A percentile compares a stretch with the other conserved stretches of the same genome.
These are phyloP conservation scores for Russula abietina DNA, from an alignment of 768 basidiomycete genomes.

Conservation along the genomic window DNA sequence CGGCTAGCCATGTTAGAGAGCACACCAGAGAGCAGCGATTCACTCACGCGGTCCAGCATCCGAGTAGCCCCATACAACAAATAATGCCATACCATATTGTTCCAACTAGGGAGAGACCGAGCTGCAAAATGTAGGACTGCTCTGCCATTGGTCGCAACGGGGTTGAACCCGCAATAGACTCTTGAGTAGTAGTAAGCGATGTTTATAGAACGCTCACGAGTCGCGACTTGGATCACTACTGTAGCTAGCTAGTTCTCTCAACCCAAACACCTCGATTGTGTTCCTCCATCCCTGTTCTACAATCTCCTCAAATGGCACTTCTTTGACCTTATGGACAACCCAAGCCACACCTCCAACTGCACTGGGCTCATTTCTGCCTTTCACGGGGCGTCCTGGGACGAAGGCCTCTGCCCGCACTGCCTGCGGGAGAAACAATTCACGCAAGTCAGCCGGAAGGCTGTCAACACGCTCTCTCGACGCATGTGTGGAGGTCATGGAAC, in stretches of 20 bases:
- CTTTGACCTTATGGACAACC: conserved; percentile 49
- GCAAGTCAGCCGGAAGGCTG: conserved; percentile 42
- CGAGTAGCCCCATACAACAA: conserved; percentile 35
- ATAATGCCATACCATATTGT: conserved; percentile 38
- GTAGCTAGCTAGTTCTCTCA: conserved; percentile 27
- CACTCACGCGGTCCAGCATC: conserved; percentile 29
- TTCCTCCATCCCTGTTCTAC: conserved; percentile 57
- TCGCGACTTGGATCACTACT: background rate
- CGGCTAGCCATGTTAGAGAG: background rate
- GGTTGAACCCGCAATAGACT: background rate
- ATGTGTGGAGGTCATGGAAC: conserved; percentile 60
- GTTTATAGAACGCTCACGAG: background rate
- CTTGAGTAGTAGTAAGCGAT: no score
- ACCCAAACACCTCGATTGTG: conserved; percentile 51
- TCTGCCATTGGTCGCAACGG: background rate
- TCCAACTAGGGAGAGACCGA: conserved; percentile 18
- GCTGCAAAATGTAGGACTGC: background rate
- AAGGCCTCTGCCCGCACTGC: conserved; percentile 54
- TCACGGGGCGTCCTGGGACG: conserved; percentile 53
- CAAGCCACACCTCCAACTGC: conserved; percentile 66
- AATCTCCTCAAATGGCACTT: conserved; percentile 48
- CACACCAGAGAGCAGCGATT: background rate
- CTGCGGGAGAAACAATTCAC: conserved; percentile 45
- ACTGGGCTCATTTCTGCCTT: conserved; percentile 72
- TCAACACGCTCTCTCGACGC: conserved; percentile 49